phyloP scores from a whole-genome alignment of 2,329 filamentous ascomycete species.

The Calonectria fujianensis region DNA sequence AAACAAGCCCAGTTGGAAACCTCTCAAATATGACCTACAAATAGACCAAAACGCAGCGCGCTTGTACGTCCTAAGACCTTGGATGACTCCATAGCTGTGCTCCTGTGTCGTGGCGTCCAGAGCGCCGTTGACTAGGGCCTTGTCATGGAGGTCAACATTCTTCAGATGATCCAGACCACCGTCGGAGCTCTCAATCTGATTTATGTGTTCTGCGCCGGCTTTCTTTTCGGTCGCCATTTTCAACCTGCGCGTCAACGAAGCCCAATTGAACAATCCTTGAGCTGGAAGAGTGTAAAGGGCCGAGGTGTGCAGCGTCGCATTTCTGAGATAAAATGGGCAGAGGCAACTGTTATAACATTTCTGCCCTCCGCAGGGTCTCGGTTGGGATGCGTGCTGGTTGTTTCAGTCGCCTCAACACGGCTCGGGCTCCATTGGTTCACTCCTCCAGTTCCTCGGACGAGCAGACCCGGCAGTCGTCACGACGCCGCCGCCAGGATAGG shows the following conservation, averaged over 20 bases:
- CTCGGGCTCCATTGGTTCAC: conserved; percentile 1
- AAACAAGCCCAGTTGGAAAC: not conserved
- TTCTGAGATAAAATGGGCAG: conserved; percentile 8
- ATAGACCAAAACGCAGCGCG: conserved; percentile 64
- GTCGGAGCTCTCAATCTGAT: conserved; percentile 56
- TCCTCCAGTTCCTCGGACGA: conserved; percentile 13
- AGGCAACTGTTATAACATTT: conserved; percentile 32
- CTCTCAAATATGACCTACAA: conserved; percentile 53
- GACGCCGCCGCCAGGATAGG: conserved; percentile 43
- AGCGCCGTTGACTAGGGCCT: conserved; percentile 62
- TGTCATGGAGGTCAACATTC: conserved; percentile 60
- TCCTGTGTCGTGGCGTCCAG: conserved; percentile 61
- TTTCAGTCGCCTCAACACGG: conserved; percentile 10
- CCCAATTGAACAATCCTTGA: conserved; percentile 15
- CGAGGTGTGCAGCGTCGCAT: conserved; percentile 14
- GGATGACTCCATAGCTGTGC: conserved; percentile 59
- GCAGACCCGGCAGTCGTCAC: conserved; percentile 28
- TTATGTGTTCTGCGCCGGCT: conserved; percentile 45
- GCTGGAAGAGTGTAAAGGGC: not conserved
- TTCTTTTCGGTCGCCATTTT: conserved; percentile 53
- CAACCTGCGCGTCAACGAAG: conserved; percentile 11
- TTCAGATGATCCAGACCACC: conserved; percentile 57
- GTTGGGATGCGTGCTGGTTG: conserved; percentile 3
- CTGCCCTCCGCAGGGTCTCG: conserved; percentile 1
- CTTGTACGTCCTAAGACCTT: conserved; percentile 64